Evolutionary conservation across 495 filamentous ascomycete genomes (phyloP).

Genomic region (Penicillium waksmanii): DNA sequence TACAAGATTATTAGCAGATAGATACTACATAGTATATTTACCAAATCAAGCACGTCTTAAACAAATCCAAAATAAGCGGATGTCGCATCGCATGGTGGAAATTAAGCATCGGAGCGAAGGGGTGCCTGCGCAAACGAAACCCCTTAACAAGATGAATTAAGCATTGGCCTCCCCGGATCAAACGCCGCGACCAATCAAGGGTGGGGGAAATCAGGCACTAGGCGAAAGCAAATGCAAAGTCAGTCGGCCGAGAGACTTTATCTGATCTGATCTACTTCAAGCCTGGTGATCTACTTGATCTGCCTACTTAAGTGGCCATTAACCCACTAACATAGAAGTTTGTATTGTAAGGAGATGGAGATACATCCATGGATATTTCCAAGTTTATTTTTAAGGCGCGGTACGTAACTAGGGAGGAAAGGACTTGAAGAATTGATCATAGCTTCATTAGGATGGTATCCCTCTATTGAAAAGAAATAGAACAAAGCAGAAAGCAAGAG

Average conservation of each 20-base stretch:
- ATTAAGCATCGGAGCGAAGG: not conserved
- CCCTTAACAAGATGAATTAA: not conserved
- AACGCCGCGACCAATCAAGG: constrained; percentile 13
- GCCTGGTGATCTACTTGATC: too few relatives aligned
- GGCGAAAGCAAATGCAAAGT: not conserved
- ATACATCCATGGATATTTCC: too few relatives aligned
- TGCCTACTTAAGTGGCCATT: too few relatives aligned
- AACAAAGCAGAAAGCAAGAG: constrained; percentile 16
- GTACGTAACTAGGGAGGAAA: not conserved
- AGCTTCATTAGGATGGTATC: constrained; percentile 36
- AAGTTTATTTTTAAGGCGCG: too few relatives aligned
- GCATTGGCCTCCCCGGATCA: constrained; percentile 16
- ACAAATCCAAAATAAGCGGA: not conserved
- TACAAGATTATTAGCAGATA: too few relatives aligned
- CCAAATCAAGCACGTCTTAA: too few relatives aligned
- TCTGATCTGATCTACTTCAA: not conserved
- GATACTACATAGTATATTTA: too few relatives aligned
- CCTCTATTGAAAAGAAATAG: constrained; percentile 23
- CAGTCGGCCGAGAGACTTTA: not conserved
- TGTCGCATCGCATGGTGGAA: not conserved
- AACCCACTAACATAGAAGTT: too few relatives aligned
- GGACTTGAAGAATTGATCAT: constrained; percentile 16
- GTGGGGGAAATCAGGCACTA: constrained; percentile 8
- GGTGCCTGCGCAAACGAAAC: constrained; percentile 1
- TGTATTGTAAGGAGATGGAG: too few relatives aligned